Evolutionary conservation across 331 rosid species (phyloP).

Genomic region (Malus hybrid): DNA sequence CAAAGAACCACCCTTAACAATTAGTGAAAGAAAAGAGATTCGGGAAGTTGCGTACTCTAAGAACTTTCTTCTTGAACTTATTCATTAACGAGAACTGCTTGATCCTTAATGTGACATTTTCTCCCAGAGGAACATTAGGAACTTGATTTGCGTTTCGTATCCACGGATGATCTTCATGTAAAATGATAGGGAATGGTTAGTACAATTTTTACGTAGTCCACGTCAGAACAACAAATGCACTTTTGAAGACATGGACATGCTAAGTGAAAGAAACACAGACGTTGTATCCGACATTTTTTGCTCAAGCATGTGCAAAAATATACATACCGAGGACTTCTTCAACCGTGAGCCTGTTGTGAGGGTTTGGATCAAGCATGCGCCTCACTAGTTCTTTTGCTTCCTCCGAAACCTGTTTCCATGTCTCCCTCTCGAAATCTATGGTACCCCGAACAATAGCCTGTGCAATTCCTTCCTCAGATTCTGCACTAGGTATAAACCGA

Average conservation of each 20-base stretch:
- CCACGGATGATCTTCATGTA: slow-evolving; percentile 67
- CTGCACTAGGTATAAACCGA: slow-evolving; percentile 34
- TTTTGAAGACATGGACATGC: neutral
- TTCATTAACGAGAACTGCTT: slow-evolving; percentile 90
- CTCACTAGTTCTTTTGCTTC: slow-evolving; percentile 72
- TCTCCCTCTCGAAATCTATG: slow-evolving; percentile 71
- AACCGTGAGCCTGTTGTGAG: slow-evolving; percentile 57
- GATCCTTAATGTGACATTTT: slow-evolving; percentile 72
- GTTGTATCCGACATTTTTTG: neutral
- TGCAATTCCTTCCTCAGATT: slow-evolving; percentile 91
- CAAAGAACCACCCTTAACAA: neutral
- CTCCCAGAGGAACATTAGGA: slow-evolving; percentile 60
- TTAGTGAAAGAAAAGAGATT: neutral
- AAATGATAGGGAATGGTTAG: slow-evolving; percentile 3
- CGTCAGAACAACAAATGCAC: neutral
- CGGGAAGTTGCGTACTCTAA: slow-evolving; percentile 48
- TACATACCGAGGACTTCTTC: slow-evolving; percentile 81
- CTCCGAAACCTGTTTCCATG: slow-evolving; percentile 83
- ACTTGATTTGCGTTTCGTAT: slow-evolving; percentile 56
- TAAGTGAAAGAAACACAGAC: neutral
- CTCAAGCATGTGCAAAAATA: neutral
- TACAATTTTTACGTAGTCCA: neutral
- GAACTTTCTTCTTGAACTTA: slow-evolving; percentile 85
- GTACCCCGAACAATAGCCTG: slow-evolving; percentile 68
- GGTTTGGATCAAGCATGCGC: slow-evolving; percentile 84